Evolutionary conservation across 371 early-diverging fungal genomes (phyloP).

Genomic region (Syncephalastrum sp.): DNA sequence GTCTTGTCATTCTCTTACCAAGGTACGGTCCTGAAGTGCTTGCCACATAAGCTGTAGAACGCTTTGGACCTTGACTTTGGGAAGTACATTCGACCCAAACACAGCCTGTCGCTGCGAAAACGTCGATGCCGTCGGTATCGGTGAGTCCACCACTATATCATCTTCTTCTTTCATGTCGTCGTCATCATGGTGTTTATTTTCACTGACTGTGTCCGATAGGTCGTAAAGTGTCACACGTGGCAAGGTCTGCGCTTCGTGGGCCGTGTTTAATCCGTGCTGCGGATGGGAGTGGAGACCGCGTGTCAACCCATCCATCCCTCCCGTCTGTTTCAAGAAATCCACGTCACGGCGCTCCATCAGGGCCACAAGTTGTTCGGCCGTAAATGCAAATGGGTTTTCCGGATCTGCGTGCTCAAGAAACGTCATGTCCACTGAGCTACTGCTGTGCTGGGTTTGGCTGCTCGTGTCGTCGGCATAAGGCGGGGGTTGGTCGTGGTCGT

Average conservation of each 20-base stretch:
- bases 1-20: constrained; percentile 45
- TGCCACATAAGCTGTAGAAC: constrained; percentile 71
- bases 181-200: constrained; percentile 1
- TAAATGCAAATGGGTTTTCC: constrained; percentile 51
- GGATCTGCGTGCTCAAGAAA: constrained; percentile 34
- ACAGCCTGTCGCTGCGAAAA: constrained; percentile 40
- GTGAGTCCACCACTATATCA: constrained; percentile 5
- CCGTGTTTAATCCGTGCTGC: constrained; percentile 28
- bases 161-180: constrained; percentile 4
- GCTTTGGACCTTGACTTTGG: constrained; percentile 56
- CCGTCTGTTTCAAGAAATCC: constrained; percentile 36
- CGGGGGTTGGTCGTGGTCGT: constrained; percentile 2
- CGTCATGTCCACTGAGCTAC: constrained; percentile 14
- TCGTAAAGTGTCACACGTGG: constrained; percentile 8
- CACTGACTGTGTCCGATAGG: not conserved
- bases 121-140: constrained; percentile 4
- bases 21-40: constrained; percentile 79
- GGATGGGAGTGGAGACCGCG: constrained; percentile 54
- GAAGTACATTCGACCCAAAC: constrained; percentile 70
- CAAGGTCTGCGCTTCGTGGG: constrained; percentile 8
- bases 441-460: constrained; percentile 1
- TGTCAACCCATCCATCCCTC: constrained; percentile 51
- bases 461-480: constrained; percentile 7
- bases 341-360: constrained; percentile 54
- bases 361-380: constrained; percentile 38